Evolutionary conservation across 2,329 filamentous ascomycete species (phyloP).

Genomic region (Fusarium xyrophilum): DNA sequence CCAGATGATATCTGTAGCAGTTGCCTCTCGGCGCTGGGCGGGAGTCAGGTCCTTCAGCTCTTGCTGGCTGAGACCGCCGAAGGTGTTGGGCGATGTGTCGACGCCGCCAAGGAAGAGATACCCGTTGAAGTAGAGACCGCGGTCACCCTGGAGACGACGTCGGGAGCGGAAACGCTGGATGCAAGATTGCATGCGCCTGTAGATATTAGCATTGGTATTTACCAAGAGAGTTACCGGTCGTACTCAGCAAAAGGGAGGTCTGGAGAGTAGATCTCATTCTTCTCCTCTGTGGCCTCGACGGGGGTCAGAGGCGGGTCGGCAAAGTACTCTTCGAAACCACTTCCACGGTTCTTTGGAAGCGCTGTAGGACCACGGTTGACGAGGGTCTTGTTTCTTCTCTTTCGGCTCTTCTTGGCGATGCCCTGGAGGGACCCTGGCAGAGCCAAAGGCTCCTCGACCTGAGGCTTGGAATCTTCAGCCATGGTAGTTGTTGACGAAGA

Average conservation of each 20-base stretch:
- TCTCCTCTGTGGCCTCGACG: slow-evolving; percentile 70
- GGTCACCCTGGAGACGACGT: slow-evolving; percentile 73
- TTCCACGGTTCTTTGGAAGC: slow-evolving; percentile 56
- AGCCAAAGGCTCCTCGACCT: background rate
- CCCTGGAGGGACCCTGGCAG: slow-evolving; percentile 23
- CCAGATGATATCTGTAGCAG: slow-evolving; percentile 67
- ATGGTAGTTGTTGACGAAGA: background rate
- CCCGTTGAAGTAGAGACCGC: slow-evolving; percentile 72
- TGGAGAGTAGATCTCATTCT: slow-evolving; percentile 68
- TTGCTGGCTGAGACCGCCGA: slow-evolving; percentile 66
- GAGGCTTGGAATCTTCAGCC: background rate
- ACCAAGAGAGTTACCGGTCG: background rate
- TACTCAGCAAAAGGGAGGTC: slow-evolving; percentile 65
- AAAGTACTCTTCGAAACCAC: slow-evolving; percentile 81
- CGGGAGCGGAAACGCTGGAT: slow-evolving; percentile 81
- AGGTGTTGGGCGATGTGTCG: slow-evolving; percentile 62
- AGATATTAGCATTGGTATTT: slow-evolving; percentile 22
- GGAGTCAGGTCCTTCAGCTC: slow-evolving; percentile 63
- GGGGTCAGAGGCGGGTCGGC: slow-evolving; percentile 81
- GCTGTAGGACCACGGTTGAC: slow-evolving; percentile 49
- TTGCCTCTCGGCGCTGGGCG: slow-evolving; percentile 66
- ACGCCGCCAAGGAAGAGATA: slow-evolving; percentile 87
- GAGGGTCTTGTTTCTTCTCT: slow-evolving; percentile 13
- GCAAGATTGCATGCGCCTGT: slow-evolving; percentile 81
- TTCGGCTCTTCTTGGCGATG: slow-evolving; percentile 35